phyloP scores from a whole-genome alignment of 352 stramenopile genomes.

The Halophytophthora polymorphica region DNA sequence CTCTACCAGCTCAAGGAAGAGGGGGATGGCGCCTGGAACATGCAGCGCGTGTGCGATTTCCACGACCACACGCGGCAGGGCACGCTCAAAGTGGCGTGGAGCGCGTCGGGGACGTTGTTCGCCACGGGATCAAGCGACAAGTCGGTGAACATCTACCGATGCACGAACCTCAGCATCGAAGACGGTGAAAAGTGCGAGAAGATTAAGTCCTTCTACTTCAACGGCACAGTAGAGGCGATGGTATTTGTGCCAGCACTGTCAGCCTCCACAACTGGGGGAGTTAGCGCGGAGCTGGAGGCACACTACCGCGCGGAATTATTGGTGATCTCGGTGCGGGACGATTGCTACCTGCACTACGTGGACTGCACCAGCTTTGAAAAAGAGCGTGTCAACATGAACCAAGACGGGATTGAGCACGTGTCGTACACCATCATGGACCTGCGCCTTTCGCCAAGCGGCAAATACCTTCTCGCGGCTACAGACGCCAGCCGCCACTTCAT shows the following conservation, averaged over 20 bases:
- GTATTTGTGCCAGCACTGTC: constrained; percentile 39
- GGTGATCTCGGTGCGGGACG: constrained; percentile 65
- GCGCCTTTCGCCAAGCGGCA: constrained; percentile 61
- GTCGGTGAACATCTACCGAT: constrained; percentile 66
- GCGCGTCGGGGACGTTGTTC: constrained; percentile 46
- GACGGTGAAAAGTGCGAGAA: constrained; percentile 38
- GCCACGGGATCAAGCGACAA: constrained; percentile 77
- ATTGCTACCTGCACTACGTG: constrained; percentile 86
- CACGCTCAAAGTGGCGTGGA: constrained; percentile 68
- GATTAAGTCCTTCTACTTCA: constrained; percentile 85
- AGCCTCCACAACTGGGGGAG: not conserved
- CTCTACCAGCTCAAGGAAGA: constrained; percentile 44
- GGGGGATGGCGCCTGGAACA: constrained; percentile 27
- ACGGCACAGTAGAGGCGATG: constrained; percentile 69
- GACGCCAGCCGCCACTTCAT: constrained; percentile 84
- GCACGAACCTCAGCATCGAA: constrained; percentile 15
- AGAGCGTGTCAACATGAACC: constrained; percentile 84
- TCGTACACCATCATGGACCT: constrained; percentile 88
- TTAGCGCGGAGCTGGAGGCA: not conserved
- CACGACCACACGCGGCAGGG: constrained; percentile 74
- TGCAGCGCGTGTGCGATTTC: constrained; percentile 46
- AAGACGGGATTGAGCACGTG: constrained; percentile 81
- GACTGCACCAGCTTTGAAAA: constrained; percentile 79
- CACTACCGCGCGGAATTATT: constrained; percentile 35
- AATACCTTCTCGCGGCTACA: constrained; percentile 78